Evolutionary conservation across 176 grass and related monocot genomes (phyloP).

Genomic region (Bothriochloa decipiens): DNA sequence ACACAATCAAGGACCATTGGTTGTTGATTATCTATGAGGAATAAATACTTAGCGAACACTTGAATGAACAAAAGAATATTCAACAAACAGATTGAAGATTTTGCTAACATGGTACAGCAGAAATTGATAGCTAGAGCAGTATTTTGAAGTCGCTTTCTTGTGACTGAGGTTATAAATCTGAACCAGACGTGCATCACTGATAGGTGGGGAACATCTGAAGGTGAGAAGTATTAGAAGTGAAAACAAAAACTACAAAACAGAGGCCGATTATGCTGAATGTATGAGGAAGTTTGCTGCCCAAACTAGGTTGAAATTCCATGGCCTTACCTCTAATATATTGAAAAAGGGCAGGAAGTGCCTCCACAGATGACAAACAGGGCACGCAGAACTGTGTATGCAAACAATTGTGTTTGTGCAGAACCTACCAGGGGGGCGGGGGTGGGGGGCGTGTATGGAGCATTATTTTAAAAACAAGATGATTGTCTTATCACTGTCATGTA

Average conservation of each 20-base stretch:
- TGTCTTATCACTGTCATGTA: not conserved
- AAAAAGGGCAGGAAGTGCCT: not conserved
- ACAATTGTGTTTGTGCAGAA: not conserved
- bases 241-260: not conserved
- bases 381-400: not conserved
- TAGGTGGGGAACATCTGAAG: not conserved
- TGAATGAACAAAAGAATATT: constrained; percentile 2
- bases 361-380: not conserved
- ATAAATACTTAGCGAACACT: not conserved
- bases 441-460: not conserved
- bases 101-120: not conserved
- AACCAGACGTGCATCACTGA: not conserved
- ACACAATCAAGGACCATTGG: not conserved
- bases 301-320: not conserved
- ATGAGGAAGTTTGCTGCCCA: not conserved
- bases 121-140: not conserved
- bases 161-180: constrained; percentile 8
- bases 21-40: not conserved
- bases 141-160: constrained; percentile 8
- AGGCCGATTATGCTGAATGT: not conserved
- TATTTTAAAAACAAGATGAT: constrained; percentile 7
- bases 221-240: not conserved
- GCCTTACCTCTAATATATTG: not conserved
- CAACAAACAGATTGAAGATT: constrained; percentile 10
- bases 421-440: no score